phyloP scores from a whole-genome alignment of 202 grass and related monocot species.

The Elaeis oleifera region DNA sequence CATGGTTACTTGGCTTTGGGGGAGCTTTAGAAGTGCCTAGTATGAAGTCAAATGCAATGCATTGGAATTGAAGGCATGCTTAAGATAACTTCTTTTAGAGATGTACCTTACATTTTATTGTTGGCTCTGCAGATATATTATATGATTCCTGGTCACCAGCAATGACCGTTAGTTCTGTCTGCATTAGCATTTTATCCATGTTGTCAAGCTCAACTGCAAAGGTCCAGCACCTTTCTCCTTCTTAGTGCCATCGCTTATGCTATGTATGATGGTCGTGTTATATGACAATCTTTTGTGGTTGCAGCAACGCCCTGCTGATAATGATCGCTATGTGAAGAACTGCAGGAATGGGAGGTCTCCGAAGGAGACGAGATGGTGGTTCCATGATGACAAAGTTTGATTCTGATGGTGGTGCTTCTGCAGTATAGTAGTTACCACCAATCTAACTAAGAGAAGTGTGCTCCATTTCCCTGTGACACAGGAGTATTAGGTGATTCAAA shows the following conservation, averaged over 20 bases:
- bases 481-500: not conserved
- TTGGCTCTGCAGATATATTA: conserved; percentile 64
- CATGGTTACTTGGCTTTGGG: too few species aligned
- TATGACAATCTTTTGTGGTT: conserved; percentile 16
- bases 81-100: not conserved
- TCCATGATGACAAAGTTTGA: conserved; percentile 96
- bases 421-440: too few species aligned
- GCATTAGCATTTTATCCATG: conserved; percentile 97
- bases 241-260: too few species aligned
- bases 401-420: not conserved
- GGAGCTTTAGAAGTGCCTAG: too few species aligned
- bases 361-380: conserved; percentile 98
- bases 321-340: conserved; percentile 90
- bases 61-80: not conserved
- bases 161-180: conserved; percentile 91
- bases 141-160: conserved; percentile 97
- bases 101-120: conserved; percentile 5
- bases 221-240: conserved; percentile 30
- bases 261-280: not conserved
- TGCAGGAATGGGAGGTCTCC: conserved; percentile 82
- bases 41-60: not conserved
- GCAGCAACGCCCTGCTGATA: conserved; percentile 82
- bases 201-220: conserved; percentile 85
- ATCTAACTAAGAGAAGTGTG: not conserved
- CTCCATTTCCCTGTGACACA: not conserved